Percentiles rank a stretch among this genome's conserved stretches.
Evolutionary conservation across 768 basidiomycete genomes (phyloP).

Genomic region (Cyathus striatus): DNA sequence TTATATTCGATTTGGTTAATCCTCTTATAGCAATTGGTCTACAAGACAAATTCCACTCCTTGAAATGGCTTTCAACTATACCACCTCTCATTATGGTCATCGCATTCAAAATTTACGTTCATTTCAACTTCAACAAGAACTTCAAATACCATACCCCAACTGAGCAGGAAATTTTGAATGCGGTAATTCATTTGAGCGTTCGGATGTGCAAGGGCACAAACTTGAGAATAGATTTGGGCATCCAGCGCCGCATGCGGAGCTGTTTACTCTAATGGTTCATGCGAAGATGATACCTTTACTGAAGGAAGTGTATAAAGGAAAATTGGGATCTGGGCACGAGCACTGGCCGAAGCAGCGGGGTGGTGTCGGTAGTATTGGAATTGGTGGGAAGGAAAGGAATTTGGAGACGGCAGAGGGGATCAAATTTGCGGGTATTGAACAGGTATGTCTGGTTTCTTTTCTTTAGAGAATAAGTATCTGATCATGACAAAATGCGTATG

Average conservation of each 20-base stretch:
- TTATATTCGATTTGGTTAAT: conserved; percentile 6
- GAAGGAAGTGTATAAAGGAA: conserved; percentile 74
- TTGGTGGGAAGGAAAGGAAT: conserved; percentile 40
- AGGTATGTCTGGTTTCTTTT: conserved; percentile 34
- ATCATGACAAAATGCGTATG: background rate
- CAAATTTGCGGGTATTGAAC: conserved; percentile 76
- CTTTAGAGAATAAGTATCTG: background rate
- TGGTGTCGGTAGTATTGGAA: too few relatives aligned
- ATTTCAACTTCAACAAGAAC: conserved; percentile 55
- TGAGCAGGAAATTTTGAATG: conserved; percentile 65
- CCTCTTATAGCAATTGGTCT: conserved; percentile 71
- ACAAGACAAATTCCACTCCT: conserved; percentile 67
- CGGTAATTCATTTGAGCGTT: conserved; percentile 76
- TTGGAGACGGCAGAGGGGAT: conserved; percentile 77
- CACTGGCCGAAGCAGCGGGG: conserved; percentile 75
- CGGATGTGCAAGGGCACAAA: conserved; percentile 66
- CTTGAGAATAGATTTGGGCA: conserved; percentile 93
- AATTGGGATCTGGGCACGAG: conserved; percentile 55
- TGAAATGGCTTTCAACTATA: conserved; percentile 74
- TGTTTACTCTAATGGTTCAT: conserved; percentile 87
- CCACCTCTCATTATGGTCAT: conserved; percentile 80
- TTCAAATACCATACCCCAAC: conserved; percentile 87
- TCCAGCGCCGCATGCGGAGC: conserved; percentile 80
- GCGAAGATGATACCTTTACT: conserved; percentile 81
- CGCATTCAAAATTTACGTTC: conserved; percentile 82